These are phyloP conservation scores for Tolypocladium cylindrosporum DNA, from an alignment of 2,329 filamentous ascomycete genomes.

Conservation along the genomic window DNA sequence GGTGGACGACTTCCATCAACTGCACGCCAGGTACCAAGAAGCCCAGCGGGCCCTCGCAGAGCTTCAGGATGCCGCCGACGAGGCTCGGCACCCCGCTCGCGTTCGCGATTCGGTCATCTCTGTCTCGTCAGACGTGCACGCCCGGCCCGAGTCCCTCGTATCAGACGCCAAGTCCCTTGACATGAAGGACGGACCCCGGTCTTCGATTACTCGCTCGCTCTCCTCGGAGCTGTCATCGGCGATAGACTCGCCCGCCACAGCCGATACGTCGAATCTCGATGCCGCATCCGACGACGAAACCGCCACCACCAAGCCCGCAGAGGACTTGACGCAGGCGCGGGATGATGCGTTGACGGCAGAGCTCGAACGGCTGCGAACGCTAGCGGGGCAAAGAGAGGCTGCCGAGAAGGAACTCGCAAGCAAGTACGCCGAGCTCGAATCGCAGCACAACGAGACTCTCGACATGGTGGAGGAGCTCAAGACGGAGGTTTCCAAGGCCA, in stretches of 20 bases:
- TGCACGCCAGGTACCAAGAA: constrained; percentile 85
- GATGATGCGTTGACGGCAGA: constrained; percentile 48
- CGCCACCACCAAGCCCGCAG: constrained; percentile 33
- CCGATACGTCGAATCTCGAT: constrained; percentile 52
- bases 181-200: constrained; percentile 53
- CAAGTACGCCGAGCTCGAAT: constrained; percentile 75
- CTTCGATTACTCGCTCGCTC: constrained; percentile 73
- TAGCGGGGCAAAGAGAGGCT: constrained; percentile 68
- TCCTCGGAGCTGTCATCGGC: constrained; percentile 89
- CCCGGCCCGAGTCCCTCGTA: constrained; percentile 73
- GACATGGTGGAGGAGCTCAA: constrained; percentile 88
- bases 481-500: constrained; percentile 72
- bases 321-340: constrained; percentile 26
- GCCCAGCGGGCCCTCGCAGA: constrained; percentile 73
- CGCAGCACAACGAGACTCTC: constrained; percentile 70
- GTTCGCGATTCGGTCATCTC: constrained; percentile 48
- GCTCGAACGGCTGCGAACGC: constrained; percentile 57
- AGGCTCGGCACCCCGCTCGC: constrained; percentile 54
- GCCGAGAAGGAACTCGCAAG: constrained; percentile 63
- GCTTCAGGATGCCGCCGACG: constrained; percentile 76
- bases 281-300: constrained; percentile 27
- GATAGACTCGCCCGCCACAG: constrained; percentile 62
- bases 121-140: constrained; percentile 35
- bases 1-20: constrained; percentile 66
- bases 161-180: constrained; percentile 64